Conservation (phyloP, 345 rosid genomes). For the Bruguiera gymnorhiza region DNA sequence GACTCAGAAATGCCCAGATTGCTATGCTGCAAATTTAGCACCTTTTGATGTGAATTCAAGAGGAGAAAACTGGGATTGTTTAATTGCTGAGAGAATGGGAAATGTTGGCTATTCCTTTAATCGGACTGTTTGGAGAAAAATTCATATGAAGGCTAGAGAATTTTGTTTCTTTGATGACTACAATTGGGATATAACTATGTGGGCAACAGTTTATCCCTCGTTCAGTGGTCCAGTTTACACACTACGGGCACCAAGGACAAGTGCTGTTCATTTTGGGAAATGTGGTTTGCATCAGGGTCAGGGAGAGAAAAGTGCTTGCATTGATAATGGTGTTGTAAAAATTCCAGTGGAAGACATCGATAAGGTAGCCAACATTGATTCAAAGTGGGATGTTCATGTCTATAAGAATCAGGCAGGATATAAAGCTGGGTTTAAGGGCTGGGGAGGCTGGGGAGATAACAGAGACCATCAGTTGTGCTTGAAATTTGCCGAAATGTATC, state of each 20-base stretch:
- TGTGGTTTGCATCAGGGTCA: slow-evolving; percentile 98
- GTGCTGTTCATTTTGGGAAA: slow-evolving; percentile 94
- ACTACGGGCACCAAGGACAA: slow-evolving; percentile 79
- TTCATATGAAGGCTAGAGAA: slow-evolving; percentile 68
- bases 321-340: slow-evolving; percentile 68
- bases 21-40: slow-evolving; percentile 92
- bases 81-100: slow-evolving; percentile 95
- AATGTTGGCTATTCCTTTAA: slow-evolving; percentile 88
- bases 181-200: slow-evolving; percentile 99
- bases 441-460: slow-evolving; percentile 99
- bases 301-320: slow-evolving; percentile 56
- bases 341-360: slow-evolving; percentile 56
- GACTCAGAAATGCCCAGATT: slow-evolving; percentile 69
- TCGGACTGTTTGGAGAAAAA: slow-evolving; percentile 76
- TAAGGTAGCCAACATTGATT: slow-evolving; percentile 53
- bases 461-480: slow-evolving; percentile 81
- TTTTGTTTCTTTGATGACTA: slow-evolving; percentile 95
- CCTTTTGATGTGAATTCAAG: slow-evolving; percentile 86
- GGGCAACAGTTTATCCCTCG: slow-evolving; percentile 93
- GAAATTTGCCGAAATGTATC: slow-evolving; percentile 62
- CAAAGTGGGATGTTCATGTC: slow-evolving; percentile 57
- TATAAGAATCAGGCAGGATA: slow-evolving; percentile 75
- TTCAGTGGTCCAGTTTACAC: slow-evolving; percentile 86
- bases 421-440: slow-evolving; percentile 94
- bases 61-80: slow-evolving; percentile 67